Evolutionary conservation across 2,329 filamentous ascomycete species (phyloP).

Genomic region (Cytospora schulzeri): DNA sequence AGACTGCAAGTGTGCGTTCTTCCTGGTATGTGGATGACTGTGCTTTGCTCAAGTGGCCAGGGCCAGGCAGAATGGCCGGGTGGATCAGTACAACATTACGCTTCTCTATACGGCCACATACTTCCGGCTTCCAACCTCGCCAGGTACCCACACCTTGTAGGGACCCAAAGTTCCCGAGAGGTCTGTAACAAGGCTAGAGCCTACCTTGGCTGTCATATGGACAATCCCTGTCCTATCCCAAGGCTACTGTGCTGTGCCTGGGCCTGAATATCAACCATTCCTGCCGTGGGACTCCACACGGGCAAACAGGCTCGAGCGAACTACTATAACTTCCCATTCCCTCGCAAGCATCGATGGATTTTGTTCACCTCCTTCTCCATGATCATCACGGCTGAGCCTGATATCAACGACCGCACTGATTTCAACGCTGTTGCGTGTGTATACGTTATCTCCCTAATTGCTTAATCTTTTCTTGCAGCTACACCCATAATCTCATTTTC

Average conservation of each 20-base stretch:
- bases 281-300: conserved; percentile 31
- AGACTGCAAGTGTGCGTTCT: conserved; percentile 27
- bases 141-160: conserved; percentile 15
- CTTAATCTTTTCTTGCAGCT: conserved; percentile 41
- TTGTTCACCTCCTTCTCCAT: conserved; percentile 35
- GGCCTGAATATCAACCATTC: conserved; percentile 37
- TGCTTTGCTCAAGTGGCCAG: conserved; percentile 16
- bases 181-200: conserved; percentile 47
- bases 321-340: conserved; percentile 32
- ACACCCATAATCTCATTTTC: conserved; percentile 44
- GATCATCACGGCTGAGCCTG: conserved; percentile 30
- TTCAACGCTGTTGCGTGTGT: conserved; percentile 36
- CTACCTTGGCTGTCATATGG: conserved; percentile 35
- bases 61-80: conserved; percentile 22
- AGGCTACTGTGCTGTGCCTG: conserved; percentile 38
- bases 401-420: conserved; percentile 25
- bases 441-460: conserved; percentile 34
- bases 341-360: conserved; percentile 31
- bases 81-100: conserved; percentile 23
- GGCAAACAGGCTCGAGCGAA: conserved; percentile 8
- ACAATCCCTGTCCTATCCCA: conserved; percentile 37
- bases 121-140: conserved; percentile 23
- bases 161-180: conserved; percentile 27
- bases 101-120: conserved; percentile 21
- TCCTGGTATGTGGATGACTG: conserved; percentile 19